Conservation (phyloP, 345 rosid genomes). For the Pistacia atlantica region DNA sequence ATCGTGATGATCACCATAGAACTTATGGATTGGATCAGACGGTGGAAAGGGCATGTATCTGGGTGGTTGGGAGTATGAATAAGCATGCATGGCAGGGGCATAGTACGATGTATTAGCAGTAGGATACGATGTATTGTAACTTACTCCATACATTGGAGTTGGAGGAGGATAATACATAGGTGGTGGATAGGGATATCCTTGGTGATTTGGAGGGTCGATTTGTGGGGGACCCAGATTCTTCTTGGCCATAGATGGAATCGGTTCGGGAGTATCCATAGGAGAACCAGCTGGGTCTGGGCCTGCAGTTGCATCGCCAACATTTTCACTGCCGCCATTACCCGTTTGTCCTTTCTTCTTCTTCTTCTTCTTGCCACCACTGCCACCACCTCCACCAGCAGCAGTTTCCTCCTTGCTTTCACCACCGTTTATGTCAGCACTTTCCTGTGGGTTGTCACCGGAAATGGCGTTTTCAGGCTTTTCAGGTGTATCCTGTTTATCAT, state of each 20-base stretch:
- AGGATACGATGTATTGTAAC: slow-evolving; percentile 40
- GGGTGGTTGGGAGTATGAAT: slow-evolving; percentile 15
- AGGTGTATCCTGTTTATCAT: slow-evolving; percentile 10
- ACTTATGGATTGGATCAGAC: slow-evolving; percentile 24
- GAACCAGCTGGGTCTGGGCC: neutral
- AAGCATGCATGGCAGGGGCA: slow-evolving; percentile 31
- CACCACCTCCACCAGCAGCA: slow-evolving; percentile 14
- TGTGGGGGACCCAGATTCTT: slow-evolving; percentile 22
- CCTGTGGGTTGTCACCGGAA: slow-evolving; percentile 21
- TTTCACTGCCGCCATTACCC: slow-evolving; percentile 22
- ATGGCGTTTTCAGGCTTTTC: slow-evolving; percentile 14
- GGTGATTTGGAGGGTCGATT: neutral
- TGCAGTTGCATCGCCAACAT: slow-evolving; percentile 13
- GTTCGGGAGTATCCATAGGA: neutral
- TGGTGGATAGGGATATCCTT: slow-evolving; percentile 23
- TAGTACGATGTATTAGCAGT: slow-evolving; percentile 29
- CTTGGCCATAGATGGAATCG: slow-evolving; percentile 23
- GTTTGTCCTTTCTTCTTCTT: slow-evolving; percentile 34
- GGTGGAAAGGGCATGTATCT: slow-evolving; percentile 36
- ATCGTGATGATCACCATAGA: slow-evolving; percentile 2
- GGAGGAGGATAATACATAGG: slow-evolving; percentile 35
- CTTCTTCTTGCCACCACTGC: slow-evolving; percentile 45
- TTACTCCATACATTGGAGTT: slow-evolving; percentile 40
- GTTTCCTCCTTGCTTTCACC: slow-evolving; percentile 15
- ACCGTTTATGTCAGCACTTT: slow-evolving; percentile 8